Conservation (phyloP, 106 monocot genomes). For the Acorus calamus region DNA sequence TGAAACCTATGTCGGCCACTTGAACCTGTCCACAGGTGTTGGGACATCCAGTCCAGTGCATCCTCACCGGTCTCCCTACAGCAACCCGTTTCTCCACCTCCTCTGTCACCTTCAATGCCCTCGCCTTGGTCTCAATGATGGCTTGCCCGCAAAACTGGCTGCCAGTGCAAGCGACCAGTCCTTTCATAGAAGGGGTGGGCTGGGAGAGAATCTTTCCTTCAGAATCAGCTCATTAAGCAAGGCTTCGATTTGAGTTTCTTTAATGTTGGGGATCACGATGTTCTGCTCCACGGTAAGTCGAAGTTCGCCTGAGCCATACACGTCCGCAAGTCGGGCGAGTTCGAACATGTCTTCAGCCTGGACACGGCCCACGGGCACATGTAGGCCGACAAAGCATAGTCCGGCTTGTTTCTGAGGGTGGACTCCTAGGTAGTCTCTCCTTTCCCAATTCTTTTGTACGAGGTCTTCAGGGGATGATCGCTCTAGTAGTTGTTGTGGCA, state of each 20-base stretch:
- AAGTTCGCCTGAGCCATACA: slow-evolving; percentile 77
- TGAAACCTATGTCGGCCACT: slow-evolving; percentile 90
- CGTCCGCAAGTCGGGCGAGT: slow-evolving; percentile 64
- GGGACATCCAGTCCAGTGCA: slow-evolving; percentile 97
- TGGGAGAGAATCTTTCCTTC: slow-evolving; percentile 38
- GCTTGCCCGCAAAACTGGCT: slow-evolving; percentile 98
- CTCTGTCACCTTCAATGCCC: slow-evolving; percentile 61
- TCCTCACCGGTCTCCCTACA: slow-evolving; percentile 50
- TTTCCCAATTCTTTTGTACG: slow-evolving; percentile 47
- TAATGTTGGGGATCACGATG: slow-evolving; percentile 67
- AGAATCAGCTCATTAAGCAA: slow-evolving; percentile 62
- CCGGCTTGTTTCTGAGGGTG: slow-evolving; percentile 75
- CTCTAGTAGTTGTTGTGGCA: slow-evolving; percentile 50
- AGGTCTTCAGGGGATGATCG: slow-evolving; percentile 53
- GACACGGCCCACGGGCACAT: slow-evolving; percentile 71
- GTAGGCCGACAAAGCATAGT: slow-evolving; percentile 71
- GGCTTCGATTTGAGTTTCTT: slow-evolving; percentile 19
- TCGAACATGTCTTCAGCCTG: slow-evolving; percentile 77
- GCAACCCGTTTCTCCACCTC: slow-evolving; percentile 59
- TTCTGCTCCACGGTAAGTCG: slow-evolving; percentile 93
- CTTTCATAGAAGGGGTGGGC: slow-evolving; percentile 60
- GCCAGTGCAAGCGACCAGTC: slow-evolving; percentile 90
- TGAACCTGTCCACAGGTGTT: slow-evolving; percentile 94
- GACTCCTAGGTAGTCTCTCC: slow-evolving; percentile 73
- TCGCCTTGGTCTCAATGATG: slow-evolving; percentile 88